phyloP scores from a whole-genome alignment of 768 basidiomycete species.

The Panus rudis region DNA sequence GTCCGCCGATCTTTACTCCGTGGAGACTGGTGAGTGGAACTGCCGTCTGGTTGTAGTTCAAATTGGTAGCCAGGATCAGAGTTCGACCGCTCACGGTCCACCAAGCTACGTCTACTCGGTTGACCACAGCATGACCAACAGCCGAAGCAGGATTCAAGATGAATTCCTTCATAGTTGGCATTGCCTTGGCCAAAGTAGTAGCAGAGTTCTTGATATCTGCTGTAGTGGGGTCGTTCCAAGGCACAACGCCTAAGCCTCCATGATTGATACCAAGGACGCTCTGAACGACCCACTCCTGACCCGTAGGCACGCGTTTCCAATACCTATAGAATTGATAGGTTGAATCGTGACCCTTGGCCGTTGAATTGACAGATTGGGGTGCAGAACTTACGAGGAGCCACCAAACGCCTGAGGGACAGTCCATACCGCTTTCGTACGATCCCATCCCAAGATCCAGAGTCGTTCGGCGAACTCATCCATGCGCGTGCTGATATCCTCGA shows the following conservation, averaged over 20 bases:
- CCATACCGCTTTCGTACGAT: constrained; percentile 65
- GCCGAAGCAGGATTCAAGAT: constrained; percentile 22
- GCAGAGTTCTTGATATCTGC: constrained; percentile 31
- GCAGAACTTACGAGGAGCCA: constrained; percentile 27
- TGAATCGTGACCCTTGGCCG: neutral
- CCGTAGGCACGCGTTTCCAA: constrained; percentile 61
- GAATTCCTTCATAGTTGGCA: constrained; percentile 23
- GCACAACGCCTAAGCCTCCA: constrained; percentile 42
- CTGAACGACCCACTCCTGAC: constrained; percentile 62
- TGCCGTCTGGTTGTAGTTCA: constrained; percentile 20
- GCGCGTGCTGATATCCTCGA: constrained; percentile 61
- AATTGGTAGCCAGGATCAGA: constrained; percentile 29
- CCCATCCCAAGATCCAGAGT: constrained; percentile 59
- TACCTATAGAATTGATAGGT: constrained; percentile 32
- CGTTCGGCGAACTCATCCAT: constrained; percentile 61
- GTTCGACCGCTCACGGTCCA: constrained; percentile 26
- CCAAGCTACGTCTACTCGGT: constrained; percentile 26
- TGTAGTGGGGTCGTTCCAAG: constrained; percentile 37
- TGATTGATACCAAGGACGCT: constrained; percentile 64
- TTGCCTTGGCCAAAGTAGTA: constrained; percentile 25
- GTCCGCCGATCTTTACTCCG: constrained; percentile 5
- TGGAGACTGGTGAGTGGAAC: constrained; percentile 13
- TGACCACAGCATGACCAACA: constrained; percentile 15
- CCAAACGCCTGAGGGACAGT: constrained; percentile 79
- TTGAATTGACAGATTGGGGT: constrained; percentile 2